Base-by-base conservation (phyloP, 2,329 filamentous ascomycete genomes). In the Cladosporium sphaerospermum region DNA sequence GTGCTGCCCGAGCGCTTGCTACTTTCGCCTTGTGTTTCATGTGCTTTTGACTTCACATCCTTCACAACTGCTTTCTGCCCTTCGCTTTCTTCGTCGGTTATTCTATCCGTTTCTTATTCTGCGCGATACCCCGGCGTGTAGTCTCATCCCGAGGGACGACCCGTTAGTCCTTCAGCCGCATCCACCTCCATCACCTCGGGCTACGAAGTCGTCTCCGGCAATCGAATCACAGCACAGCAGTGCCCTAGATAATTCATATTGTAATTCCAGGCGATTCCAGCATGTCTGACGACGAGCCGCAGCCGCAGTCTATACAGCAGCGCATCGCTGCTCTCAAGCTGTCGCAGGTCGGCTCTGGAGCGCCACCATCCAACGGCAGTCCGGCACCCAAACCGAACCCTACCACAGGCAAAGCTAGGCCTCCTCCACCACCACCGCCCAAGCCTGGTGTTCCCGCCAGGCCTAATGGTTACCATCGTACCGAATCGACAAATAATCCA, bases 301-400 rank as follows among this genome's bases (percentile, higher is more conserved):
- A 52, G 14, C 47, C 52, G 7, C 61, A 55, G 33, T 71, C 72
- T 16, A 73, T 78, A 60, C 71, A 70, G 56, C 69, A 72, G 45
- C 73, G 75, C 54, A 77, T 77, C 53, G 74, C 75, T 2, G 70
- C 72, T 2, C 61, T 78, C 48, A 75, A 77, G 57, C 65, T 77
- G 39, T 69, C 74, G 42, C 69, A 76, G 56, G 72, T 75, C 13
- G 69, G 67, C 8, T 45, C 42, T 33, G 41, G 44, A 16, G 36
- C 43, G 9, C 41, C 43, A 9, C n/a, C 41, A 14, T 9, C 50
- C 14, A 19, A 44, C 11, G 16, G 14, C 6, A 8, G 9, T n/a
- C 33, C 28, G 14, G 13, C 47, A 23, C 33, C 33, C 10, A 51
- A 51, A 37, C 32, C 48, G 16, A 51, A 31, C 18, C 31, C 31